phyloP scores from a whole-genome alignment of 768 basidiomycete species.

The Phlebiopsis gigantea region DNA sequence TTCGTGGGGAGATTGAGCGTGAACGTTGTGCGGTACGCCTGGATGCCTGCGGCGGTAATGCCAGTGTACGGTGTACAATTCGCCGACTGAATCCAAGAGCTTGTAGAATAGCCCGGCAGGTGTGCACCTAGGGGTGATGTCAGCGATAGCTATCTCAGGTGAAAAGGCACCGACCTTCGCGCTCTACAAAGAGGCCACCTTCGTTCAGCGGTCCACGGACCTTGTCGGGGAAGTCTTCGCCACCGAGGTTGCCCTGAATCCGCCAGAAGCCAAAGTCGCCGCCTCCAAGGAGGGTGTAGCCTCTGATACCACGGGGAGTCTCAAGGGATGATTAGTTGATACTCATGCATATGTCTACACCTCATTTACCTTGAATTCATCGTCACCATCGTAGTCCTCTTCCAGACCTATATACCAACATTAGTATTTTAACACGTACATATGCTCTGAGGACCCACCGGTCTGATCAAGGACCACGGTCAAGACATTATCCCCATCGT shows the following conservation, averaged over 20 bases:
- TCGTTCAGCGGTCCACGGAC: slow-evolving; percentile 27
- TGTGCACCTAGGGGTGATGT: slow-evolving; percentile 16
- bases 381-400: slow-evolving; percentile 20
- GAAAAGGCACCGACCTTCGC: slow-evolving; percentile 13
- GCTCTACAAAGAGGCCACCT: slow-evolving; percentile 26
- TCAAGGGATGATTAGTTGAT: neutral
- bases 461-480: slow-evolving; percentile 21
- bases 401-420: slow-evolving; percentile 15
- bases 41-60: slow-evolving; percentile 18
- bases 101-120: slow-evolving; percentile 23
- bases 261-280: slow-evolving; percentile 23
- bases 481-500: slow-evolving; percentile 19
- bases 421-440: neutral
- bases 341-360: neutral
- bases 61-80: slow-evolving; percentile 15
- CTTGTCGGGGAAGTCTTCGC: slow-evolving; percentile 26
- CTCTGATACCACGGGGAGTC: slow-evolving; percentile 25
- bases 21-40: slow-evolving; percentile 26
- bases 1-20: slow-evolving; percentile 20
- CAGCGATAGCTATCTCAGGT: neutral
- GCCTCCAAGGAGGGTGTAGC: slow-evolving; percentile 22
- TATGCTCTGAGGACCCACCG: too few relatives aligned
- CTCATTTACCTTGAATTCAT: slow-evolving; percentile 16
- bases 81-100: slow-evolving; percentile 5
- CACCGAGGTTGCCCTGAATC: slow-evolving; percentile 23